Evolutionary conservation across 192 early-diverging fungal genomes (phyloP).

Genomic region (Jimgerdemannia flammicorona): DNA sequence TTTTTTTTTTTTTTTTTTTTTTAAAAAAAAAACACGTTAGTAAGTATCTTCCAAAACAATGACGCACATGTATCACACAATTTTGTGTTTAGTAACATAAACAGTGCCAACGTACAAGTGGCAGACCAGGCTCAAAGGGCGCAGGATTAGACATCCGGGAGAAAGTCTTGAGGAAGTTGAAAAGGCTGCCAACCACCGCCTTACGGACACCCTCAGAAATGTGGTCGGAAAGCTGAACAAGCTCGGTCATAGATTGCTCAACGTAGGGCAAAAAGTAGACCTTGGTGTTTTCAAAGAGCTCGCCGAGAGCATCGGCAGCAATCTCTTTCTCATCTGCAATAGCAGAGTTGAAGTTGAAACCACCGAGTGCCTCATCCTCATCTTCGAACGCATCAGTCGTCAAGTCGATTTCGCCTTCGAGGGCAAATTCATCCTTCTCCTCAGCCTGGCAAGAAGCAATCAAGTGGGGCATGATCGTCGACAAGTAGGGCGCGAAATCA

Average conservation of each 20-base stretch:
- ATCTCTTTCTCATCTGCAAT: slow-evolving; percentile 93
- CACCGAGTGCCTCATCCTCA: slow-evolving; percentile 56
- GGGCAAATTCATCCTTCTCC: slow-evolving; percentile 49
- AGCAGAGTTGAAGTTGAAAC: slow-evolving; percentile 67
- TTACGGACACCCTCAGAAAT: slow-evolving; percentile 83
- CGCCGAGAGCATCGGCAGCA: slow-evolving; percentile 83
- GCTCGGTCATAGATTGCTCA: slow-evolving; percentile 62
- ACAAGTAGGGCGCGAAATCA: slow-evolving; percentile 78
- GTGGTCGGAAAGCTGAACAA: slow-evolving; percentile 67
- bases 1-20: no score
- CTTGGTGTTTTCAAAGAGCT: slow-evolving; percentile 77
- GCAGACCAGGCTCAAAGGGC: slow-evolving; percentile 77
- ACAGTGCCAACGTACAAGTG: slow-evolving; percentile 30
- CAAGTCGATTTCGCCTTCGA: slow-evolving; percentile 33
- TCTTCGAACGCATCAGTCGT: slow-evolving; percentile 45
- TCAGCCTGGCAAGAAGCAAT: slow-evolving; percentile 74
- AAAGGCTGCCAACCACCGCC: slow-evolving; percentile 64
- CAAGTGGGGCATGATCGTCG: slow-evolving; percentile 75
- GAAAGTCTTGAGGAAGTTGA: slow-evolving; percentile 75
- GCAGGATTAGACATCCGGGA: slow-evolving; percentile 63
- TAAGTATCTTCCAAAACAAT: not conserved
- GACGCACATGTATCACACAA: slow-evolving; percentile 1
- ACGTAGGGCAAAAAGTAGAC: slow-evolving; percentile 82
- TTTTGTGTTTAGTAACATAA: not conserved
- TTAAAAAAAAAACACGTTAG: slow-evolving; percentile 22